Evolutionary conservation across 1,284 basidiomycete species (phyloP).

Genomic region (Tremellales sp.): DNA sequence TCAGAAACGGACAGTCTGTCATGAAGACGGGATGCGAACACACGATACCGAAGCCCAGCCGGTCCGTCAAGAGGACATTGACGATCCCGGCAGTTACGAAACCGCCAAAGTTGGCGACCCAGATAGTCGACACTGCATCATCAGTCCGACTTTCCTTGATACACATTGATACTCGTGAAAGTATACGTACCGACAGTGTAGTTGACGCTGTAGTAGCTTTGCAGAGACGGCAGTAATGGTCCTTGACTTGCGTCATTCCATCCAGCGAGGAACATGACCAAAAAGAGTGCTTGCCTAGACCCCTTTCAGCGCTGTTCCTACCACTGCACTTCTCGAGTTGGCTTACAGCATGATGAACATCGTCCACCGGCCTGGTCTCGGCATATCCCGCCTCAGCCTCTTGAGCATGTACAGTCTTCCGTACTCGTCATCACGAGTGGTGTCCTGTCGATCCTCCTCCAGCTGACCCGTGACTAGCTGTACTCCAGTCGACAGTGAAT

Average conservation of each 20-base stretch:
- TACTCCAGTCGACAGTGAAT: conserved; percentile 3
- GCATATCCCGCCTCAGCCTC: conserved; percentile 19
- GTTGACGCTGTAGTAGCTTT: conserved; percentile 52
- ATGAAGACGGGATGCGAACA: conserved; percentile 8
- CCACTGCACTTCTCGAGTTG: background rate
- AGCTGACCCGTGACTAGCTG: conserved; percentile 3
- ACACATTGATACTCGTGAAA: background rate
- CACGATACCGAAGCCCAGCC: conserved; percentile 59
- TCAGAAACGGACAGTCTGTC: background rate
- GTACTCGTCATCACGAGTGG: background rate
- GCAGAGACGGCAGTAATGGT: conserved; percentile 59
- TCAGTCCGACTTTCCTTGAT: background rate
- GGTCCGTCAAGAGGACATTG: conserved; percentile 56
- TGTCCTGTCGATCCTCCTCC: background rate
- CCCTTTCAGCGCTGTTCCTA: background rate
- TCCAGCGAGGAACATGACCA: conserved; percentile 51
- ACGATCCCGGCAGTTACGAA: conserved; percentile 53
- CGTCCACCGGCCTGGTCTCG: conserved; percentile 16
- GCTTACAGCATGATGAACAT: conserved; percentile 33
- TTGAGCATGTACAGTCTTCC: conserved; percentile 12
- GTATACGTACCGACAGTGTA: conserved; percentile 33
- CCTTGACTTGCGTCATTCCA: conserved; percentile 64
- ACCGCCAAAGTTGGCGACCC: conserved; percentile 57
- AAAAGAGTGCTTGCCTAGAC: conserved; percentile 21
- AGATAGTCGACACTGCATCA: conserved; percentile 57